Conservation (phyloP, 73 alveolate species). For the Paramecium primaurelia region DNA sequence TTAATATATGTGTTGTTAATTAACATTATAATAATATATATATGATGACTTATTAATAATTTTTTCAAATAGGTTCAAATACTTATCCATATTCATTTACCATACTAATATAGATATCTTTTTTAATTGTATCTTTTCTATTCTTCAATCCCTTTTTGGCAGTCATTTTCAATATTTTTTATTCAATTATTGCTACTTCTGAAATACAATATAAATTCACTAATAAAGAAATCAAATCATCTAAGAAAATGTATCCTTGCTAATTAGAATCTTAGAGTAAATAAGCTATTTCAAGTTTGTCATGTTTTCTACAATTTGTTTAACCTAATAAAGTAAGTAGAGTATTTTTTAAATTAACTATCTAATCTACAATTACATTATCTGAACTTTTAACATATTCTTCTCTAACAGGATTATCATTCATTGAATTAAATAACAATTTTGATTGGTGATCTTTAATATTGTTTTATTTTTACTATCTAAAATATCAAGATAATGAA, state of each 20-base stretch:
- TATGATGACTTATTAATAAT: too few relatives aligned
- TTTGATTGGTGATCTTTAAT: not conserved
- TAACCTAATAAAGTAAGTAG: not conserved
- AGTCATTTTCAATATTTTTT: constrained; percentile 8
- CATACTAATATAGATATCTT: not conserved
- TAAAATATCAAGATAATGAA: not conserved
- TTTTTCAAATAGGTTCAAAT: not conserved
- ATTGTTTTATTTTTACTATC: not conserved
- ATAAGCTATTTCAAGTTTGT: constrained; percentile 9
- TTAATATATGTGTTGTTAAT: too few relatives aligned
- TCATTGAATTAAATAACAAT: not conserved
- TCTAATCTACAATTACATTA: not conserved
- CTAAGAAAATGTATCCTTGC: not conserved
- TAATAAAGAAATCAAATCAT: not conserved
- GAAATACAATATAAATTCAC: not conserved
- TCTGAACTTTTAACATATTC: not conserved
- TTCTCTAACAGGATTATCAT: constrained; percentile 10
- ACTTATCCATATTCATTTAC: constrained; percentile 27
- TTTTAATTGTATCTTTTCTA: not conserved
- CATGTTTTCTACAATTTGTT: not conserved
- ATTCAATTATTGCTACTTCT: not conserved
- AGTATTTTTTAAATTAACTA: not conserved
- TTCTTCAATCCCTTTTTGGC: not conserved
- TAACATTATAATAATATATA: too few relatives aligned
- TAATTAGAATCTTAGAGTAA: not conserved